Evolutionary conservation across 164 flowering plant genomes (phyloP).

Genomic region (Pachysandra terminalis): DNA sequence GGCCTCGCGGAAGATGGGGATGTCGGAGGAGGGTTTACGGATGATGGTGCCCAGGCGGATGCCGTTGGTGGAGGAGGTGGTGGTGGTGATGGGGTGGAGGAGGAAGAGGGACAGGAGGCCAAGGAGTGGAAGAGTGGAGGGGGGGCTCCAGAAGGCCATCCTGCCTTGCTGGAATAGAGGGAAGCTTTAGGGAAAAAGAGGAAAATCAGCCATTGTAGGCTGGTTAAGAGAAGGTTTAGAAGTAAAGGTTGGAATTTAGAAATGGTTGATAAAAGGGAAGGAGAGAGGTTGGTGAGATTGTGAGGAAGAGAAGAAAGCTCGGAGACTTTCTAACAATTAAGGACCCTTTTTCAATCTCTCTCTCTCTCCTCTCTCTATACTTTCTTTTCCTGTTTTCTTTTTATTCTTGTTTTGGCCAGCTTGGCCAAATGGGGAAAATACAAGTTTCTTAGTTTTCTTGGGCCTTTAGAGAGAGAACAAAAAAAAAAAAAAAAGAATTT

Average conservation of each 20-base stretch:
- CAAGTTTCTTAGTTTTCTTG: too few species aligned
- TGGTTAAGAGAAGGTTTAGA: conserved; percentile 18
- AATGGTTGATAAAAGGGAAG: conserved; percentile 6
- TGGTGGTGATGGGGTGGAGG: conserved; percentile 24
- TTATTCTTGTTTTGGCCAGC: too few species aligned
- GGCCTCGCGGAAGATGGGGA: conserved; percentile 60
- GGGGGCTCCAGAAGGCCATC: conserved; percentile 56
- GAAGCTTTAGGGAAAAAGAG: conserved; percentile 4
- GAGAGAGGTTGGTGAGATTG: conserved; percentile 11
- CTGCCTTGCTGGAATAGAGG: conserved; percentile 23
- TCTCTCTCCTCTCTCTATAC: too few species aligned
- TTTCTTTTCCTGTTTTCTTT: too few species aligned
- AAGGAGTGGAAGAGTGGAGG: conserved; percentile 20
- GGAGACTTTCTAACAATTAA: too few species aligned
- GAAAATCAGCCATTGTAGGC: conserved; percentile 19
- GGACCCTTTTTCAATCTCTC: too few species aligned
- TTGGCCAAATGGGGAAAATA: too few species aligned
- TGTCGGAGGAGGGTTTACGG: conserved; percentile 15
- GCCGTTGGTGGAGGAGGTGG: conserved; percentile 18
- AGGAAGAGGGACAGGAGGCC: conserved; percentile 52
- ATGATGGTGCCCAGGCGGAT: conserved; percentile 27
- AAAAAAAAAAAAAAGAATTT: too few species aligned
- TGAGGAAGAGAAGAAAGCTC: conserved; percentile 26
- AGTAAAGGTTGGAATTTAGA: conserved; percentile 1
- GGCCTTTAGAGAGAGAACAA: too few species aligned